Evolutionary conservation across 2,329 filamentous ascomycete species (phyloP).

Genomic region (Neocatenulostroma microsporum): DNA sequence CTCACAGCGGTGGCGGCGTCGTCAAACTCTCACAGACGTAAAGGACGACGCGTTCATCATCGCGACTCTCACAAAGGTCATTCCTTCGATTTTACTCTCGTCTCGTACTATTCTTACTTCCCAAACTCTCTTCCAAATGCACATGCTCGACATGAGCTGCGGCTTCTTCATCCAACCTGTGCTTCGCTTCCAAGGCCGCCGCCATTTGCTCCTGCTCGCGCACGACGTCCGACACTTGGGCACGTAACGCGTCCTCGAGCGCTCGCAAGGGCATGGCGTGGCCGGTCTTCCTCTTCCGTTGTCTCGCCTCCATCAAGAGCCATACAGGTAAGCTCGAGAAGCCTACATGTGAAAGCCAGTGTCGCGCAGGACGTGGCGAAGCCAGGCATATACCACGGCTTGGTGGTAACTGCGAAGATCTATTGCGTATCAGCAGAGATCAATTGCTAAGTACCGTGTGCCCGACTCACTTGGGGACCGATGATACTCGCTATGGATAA

Average conservation of each 20-base stretch:
- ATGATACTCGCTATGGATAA: conserved; percentile 1
- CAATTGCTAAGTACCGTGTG: too few relatives aligned
- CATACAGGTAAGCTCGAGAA: conserved; percentile 1
- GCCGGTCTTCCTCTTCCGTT: conserved; percentile 9
- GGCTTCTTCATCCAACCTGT: conserved; percentile 2
- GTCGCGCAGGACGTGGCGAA: conserved; percentile 4
- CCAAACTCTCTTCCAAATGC: not conserved
- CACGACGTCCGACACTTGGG: conserved; percentile 17
- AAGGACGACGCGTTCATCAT: too few relatives aligned
- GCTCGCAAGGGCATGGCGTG: conserved; percentile 10
- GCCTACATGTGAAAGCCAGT: conserved; percentile 3
- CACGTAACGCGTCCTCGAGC: conserved; percentile 12
- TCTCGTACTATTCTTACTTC: conserved; percentile 30
- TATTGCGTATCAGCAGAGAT: too few relatives aligned
- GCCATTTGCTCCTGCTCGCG: conserved; percentile 3
- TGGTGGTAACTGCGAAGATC: too few relatives aligned
- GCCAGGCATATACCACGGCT: too few relatives aligned
- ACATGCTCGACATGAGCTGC: conserved; percentile 3
- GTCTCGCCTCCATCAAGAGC: conserved; percentile 7
- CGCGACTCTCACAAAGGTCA: too few relatives aligned
- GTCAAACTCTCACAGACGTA: too few relatives aligned
- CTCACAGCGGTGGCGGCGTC: too few relatives aligned
- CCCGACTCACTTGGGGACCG: conserved; percentile 1
- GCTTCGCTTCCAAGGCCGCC: conserved; percentile 1
- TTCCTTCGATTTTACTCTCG: too few relatives aligned